These are phyloP conservation scores for Ceratocystis cacaofunesta DNA, from an alignment of 2,329 filamentous ascomycete species.

Conservation along the genomic window DNA sequence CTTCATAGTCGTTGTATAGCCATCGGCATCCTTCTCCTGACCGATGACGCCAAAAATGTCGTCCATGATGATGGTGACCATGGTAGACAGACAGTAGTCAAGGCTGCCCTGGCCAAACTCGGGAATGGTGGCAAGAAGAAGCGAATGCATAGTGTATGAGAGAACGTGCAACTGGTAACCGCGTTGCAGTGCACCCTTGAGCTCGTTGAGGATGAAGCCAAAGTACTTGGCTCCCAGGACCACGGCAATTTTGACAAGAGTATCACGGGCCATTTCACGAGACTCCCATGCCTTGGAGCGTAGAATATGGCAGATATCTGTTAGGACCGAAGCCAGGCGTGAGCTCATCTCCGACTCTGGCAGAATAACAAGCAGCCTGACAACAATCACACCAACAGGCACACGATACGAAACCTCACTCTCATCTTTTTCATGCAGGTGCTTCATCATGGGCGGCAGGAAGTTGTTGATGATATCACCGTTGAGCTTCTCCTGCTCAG, in stretches of 20 bases:
- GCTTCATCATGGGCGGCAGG: slow-evolving; percentile 63
- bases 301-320: slow-evolving; percentile 85
- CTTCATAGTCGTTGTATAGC: slow-evolving; percentile 89
- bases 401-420: slow-evolving; percentile 85
- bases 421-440: slow-evolving; percentile 89
- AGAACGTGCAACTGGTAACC: slow-evolving; percentile 92
- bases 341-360: slow-evolving; percentile 57
- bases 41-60: slow-evolving; percentile 88
- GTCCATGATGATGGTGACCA: slow-evolving; percentile 83
- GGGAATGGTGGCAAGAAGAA: slow-evolving; percentile 62
- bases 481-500: slow-evolving; percentile 49
- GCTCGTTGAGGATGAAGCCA: slow-evolving; percentile 83
- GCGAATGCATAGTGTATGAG: slow-evolving; percentile 86
- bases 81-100: slow-evolving; percentile 67
- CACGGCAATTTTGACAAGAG: slow-evolving; percentile 66
- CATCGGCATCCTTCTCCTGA: slow-evolving; percentile 93
- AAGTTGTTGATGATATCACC: slow-evolving; percentile 61
- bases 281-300: slow-evolving; percentile 79
- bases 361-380: slow-evolving; percentile 73
- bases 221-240: slow-evolving; percentile 72
- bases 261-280: slow-evolving; percentile 79
- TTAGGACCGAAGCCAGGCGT: slow-evolving; percentile 66
- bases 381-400: slow-evolving; percentile 73
- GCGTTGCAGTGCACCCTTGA: slow-evolving; percentile 64
- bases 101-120: slow-evolving; percentile 66